These are phyloP conservation scores for Lepiota brunneoincarnata DNA, from an alignment of 768 basidiomycete genomes.

Conservation along the genomic window DNA sequence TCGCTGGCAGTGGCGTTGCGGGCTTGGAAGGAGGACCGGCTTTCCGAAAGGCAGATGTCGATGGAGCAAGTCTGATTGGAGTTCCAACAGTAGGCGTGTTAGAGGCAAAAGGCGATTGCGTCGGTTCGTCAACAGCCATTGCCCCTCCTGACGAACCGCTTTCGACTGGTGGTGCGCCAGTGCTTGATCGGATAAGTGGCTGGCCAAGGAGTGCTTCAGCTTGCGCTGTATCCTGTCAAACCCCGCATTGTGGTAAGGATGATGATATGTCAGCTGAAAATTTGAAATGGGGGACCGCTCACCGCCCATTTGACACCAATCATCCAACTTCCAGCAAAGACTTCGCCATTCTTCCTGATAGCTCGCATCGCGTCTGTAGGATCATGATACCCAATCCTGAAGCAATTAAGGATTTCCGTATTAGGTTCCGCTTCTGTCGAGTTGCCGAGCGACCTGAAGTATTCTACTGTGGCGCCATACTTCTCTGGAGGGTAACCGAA, in stretches of 20 bases:
- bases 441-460: constrained; percentile 72
- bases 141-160: constrained; percentile 28
- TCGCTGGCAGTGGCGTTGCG: constrained; percentile 23
- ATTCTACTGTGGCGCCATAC: constrained; percentile 67
- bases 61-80: constrained; percentile 70
- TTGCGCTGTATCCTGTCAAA: constrained; percentile 54
- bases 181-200: constrained; percentile 23
- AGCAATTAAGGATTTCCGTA: constrained; percentile 74
- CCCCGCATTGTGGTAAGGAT: background rate
- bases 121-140: constrained; percentile 47
- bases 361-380: constrained; percentile 75
- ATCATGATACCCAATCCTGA: constrained; percentile 73
- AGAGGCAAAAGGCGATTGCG: constrained; percentile 19
- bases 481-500: constrained; percentile 89
- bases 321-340: constrained; percentile 76
- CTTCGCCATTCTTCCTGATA: constrained; percentile 79
- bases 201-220: constrained; percentile 53
- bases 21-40: constrained; percentile 28
- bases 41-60: constrained; percentile 69
- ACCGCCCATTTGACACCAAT: constrained; percentile 86
- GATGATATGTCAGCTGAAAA: constrained; percentile 8
- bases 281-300: constrained; percentile 28
- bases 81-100: constrained; percentile 55
- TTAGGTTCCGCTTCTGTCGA: constrained; percentile 67
- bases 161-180: constrained; percentile 19